Conservation (phyloP, 257 asterid species). For the Nicotiana obtusifolia region DNA sequence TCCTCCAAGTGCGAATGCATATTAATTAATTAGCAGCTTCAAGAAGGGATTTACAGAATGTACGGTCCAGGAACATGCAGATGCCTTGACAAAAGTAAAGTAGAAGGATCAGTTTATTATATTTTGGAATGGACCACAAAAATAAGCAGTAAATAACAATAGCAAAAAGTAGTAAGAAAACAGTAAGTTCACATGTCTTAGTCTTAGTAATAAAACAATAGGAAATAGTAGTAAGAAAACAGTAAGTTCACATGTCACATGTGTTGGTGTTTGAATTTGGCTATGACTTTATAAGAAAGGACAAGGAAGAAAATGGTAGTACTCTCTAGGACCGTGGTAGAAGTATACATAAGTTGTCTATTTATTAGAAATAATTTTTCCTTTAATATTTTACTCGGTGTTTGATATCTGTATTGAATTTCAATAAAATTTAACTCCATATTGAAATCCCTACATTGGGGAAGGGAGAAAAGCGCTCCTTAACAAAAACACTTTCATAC, state of each 20-base stretch:
- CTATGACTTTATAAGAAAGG: background rate
- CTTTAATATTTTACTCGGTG: too few species aligned
- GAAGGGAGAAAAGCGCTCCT: too few species aligned
- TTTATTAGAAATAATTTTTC: background rate
- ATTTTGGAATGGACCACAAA: background rate
- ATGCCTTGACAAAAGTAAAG: background rate
- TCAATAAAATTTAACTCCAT: too few species aligned
- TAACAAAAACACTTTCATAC: too few species aligned
- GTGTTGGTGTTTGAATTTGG: background rate
- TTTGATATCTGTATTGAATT: too few species aligned
- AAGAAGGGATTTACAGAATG: background rate
- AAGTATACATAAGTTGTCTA: background rate
- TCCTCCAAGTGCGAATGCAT: background rate
- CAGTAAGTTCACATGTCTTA: slow-evolving; percentile 5
- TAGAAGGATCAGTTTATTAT: background rate
- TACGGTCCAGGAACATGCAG: background rate
- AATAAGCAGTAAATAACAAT: background rate
- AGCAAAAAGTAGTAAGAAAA: background rate
- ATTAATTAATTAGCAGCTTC: background rate
- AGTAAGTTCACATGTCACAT: slow-evolving; percentile 10
- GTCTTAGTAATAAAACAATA: background rate
- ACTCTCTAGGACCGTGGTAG: background rate
- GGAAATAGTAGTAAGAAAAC: background rate
- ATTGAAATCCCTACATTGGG: too few species aligned
- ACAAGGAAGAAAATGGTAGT: background rate